Base-by-base conservation (phyloP, 306 rosid genomes). In the Clitoria ternatea region DNA sequence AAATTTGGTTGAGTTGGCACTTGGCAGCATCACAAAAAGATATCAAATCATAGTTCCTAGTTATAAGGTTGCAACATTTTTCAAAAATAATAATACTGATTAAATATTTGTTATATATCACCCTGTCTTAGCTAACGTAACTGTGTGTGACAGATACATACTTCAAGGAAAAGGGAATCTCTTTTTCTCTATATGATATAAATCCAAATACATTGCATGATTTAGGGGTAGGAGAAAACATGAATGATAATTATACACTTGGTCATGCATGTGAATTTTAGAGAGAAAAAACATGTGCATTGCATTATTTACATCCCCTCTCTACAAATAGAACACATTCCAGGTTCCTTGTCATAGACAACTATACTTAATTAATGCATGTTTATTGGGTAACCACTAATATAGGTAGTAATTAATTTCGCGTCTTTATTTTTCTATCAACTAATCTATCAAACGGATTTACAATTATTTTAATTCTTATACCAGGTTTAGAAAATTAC, bases 1-100 rank as follows among this genome's bases (percentile, higher is more conserved):
- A 49, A 57, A 36, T 8, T 33, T 75, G 68, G 42, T 23, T 66
- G 71, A 61, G 83, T 56, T 74, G 80, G 78, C 63, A 61, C 80
- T 56, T 74, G 80, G 78, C 63, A 40, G 9, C 54, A 56, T 48
- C 74, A 72, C 15, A 22, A 26, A 9, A 43, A 7, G 14, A 19
- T 11, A 18, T 23, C 23, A n/a, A 53, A 53, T 50, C 39, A 26
- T 52, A 2, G 26, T 45, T 26, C 62, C 37, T 22, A 63, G 54
- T 62, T 61, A 18, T 15, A 18, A 59, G 71, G 54, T 53, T 35
- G 20, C 64, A 60, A 26, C 36, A 5, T 13, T 36, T 1, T 2
- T 72, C 23, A 42, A 66, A 52, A 39, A 29, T 1, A 6, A 26
- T 12, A 42, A 44, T 24, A 42, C 8, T 4, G 22, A 14, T 17